Percentiles rank a stretch among this genome's conserved stretches.
Evolutionary conservation across 2,329 filamentous ascomycete species (phyloP).

Genomic region (Endothia cerciana): DNA sequence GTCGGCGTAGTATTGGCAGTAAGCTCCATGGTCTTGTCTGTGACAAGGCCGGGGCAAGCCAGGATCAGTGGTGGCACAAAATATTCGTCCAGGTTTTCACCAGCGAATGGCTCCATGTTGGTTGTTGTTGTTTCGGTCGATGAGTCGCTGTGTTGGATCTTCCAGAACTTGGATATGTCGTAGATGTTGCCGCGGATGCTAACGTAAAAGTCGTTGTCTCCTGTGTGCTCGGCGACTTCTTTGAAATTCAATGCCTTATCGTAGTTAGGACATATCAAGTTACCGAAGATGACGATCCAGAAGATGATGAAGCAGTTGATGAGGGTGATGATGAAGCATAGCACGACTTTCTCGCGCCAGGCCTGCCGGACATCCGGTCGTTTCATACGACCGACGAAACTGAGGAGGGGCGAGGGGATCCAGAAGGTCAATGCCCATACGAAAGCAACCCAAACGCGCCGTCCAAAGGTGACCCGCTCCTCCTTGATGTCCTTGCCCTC

Average conservation of each 20-base stretch:
- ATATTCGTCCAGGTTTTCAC: conserved; percentile 80
- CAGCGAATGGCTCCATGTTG: conserved; percentile 78
- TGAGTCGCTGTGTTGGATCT: conserved; percentile 78
- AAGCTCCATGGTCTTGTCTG: conserved; percentile 58
- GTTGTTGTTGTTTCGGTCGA: conserved; percentile 61
- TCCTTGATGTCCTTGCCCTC: conserved; percentile 78
- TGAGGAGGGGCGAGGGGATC: conserved; percentile 85
- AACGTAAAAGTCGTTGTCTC: conserved; percentile 81
- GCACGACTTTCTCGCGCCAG: conserved; percentile 91
- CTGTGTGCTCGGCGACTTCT: conserved; percentile 73
- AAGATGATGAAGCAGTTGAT: conserved; percentile 85
- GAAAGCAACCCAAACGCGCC: conserved; percentile 78
- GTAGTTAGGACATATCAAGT: conserved; percentile 84
- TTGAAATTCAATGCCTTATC: conserved; percentile 83
- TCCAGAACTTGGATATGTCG: conserved; percentile 89
- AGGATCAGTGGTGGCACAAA: conserved; percentile 77
- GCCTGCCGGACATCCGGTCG: conserved; percentile 95
- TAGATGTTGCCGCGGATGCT: conserved; percentile 88
- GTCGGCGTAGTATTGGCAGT: conserved; percentile 66
- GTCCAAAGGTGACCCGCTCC: conserved; percentile 62
- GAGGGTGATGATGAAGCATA: conserved; percentile 79
- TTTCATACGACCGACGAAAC: conserved; percentile 91
- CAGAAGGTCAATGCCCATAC: conserved; percentile 91
- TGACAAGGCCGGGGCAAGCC: conserved; percentile 75
- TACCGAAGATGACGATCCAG: conserved; percentile 87